These are phyloP conservation scores for Gaillardinia entomophila DNA, from an alignment of 805 yeast genomes.

Conservation along the genomic window DNA sequence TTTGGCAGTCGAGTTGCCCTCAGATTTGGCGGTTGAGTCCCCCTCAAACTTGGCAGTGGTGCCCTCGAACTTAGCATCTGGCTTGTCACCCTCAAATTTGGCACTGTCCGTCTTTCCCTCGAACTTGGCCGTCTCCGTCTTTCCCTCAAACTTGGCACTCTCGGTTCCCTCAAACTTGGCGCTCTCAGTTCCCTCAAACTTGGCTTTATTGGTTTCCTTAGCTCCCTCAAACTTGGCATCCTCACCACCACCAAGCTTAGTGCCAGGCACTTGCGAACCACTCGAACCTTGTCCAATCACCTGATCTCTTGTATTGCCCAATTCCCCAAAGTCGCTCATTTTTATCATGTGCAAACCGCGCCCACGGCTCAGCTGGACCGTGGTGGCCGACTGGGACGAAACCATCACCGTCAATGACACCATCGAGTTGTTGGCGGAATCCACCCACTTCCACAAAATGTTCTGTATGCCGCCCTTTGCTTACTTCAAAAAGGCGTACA, in stretches of 20 bases:
- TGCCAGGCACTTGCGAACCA: too few species aligned
- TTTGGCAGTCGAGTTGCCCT: conserved; percentile 1
- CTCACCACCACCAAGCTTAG: too few species aligned
- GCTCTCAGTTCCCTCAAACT: too few species aligned
- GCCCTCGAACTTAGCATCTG: background rate
- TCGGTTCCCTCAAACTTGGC: too few species aligned
- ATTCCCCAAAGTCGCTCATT: too few species aligned
- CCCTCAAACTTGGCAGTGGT: too few species aligned
- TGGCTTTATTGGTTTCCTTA: too few species aligned
- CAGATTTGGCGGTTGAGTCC: background rate
- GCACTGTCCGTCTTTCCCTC: conserved; percentile 3
- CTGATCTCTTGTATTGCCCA: too few species aligned
- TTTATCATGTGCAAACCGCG: background rate
- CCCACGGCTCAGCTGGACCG: conserved; percentile 1
- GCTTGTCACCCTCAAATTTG: conserved; percentile 1
- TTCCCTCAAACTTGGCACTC: conserved; percentile 4
- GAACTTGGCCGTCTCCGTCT: too few species aligned
- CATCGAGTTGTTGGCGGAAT: conserved; percentile 42
- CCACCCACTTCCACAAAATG: conserved; percentile 37
- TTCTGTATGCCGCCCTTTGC: conserved; percentile 32
- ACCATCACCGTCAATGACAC: conserved; percentile 56
- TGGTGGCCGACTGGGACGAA: conserved; percentile 64
- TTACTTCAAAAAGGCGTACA: conserved; percentile 41
- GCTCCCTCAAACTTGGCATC: too few species aligned
- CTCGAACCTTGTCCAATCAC: too few species aligned